Conservation (phyloP, 176 grass and related monocot genomes). For the Poa annua region DNA sequence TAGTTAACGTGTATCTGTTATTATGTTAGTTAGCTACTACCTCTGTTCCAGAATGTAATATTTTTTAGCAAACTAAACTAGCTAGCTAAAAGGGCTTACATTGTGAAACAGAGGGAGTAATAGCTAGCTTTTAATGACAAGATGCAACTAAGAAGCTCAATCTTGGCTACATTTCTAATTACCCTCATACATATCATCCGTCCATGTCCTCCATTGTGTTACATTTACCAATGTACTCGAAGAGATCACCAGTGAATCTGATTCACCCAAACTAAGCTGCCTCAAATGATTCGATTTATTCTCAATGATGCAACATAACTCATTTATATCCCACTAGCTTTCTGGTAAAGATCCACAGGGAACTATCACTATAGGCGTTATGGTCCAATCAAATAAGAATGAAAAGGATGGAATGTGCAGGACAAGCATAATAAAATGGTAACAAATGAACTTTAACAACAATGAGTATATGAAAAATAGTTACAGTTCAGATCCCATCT, state of each 20-base stretch:
- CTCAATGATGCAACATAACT: background rate
- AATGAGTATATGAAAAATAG: conserved; percentile 17
- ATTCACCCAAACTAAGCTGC: background rate
- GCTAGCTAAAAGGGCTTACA: background rate
- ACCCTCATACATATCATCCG: background rate
- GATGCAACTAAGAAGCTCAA: background rate
- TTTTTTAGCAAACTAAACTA: background rate
- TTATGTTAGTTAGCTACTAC: background rate
- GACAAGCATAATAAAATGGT: background rate
- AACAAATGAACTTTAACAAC: conserved; percentile 27
- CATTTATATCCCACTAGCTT: background rate
- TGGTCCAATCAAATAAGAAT: background rate
- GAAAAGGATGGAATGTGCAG: no score
- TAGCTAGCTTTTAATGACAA: background rate
- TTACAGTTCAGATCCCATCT: conserved; percentile 39
- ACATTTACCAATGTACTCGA: background rate
- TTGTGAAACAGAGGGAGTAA: no score
- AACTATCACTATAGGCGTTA: background rate
- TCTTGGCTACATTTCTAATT: background rate
- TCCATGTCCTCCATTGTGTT: background rate
- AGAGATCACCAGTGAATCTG: background rate
- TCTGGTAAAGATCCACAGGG: background rate
- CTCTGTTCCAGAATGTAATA: no score
- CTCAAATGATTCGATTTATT: background rate
- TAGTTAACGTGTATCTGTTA: background rate